Conservation (phyloP, 2,329 filamentous ascomycete species). For the Curvularia spicifera region DNA sequence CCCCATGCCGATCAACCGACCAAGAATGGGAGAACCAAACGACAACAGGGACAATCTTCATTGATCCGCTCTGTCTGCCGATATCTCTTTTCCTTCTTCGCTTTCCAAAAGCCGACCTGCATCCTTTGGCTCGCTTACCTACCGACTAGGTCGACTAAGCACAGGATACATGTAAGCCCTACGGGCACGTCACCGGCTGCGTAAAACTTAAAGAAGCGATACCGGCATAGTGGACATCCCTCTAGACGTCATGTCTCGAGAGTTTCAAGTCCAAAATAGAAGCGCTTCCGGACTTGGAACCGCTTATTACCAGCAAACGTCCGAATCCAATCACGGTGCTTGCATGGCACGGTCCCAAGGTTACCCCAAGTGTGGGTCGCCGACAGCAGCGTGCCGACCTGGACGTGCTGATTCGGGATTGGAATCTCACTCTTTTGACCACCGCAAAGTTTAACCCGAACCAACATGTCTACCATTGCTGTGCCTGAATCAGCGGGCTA, state of each 20-base stretch:
- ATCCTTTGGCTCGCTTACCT: neutral
- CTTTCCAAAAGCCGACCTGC: neutral
- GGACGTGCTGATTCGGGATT: neutral
- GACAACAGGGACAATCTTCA: neutral
- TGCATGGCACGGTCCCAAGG: neutral
- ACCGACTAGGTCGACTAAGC: neutral
- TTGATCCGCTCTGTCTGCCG: neutral
- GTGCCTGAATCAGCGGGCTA: neutral
- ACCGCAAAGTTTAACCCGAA: neutral
- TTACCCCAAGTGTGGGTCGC: neutral
- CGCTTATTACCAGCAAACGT: neutral
- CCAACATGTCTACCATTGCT: neutral
- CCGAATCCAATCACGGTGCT: neutral
- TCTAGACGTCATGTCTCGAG: neutral
- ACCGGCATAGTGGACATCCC: neutral
- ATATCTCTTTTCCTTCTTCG: neutral
- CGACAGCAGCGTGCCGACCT: neutral
- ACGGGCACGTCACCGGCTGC: neutral
- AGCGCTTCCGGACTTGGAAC: neutral
- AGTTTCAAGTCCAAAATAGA: conserved; percentile 11
- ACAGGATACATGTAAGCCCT: conserved; percentile 1
- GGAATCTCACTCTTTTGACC: neutral
- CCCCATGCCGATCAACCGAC: conserved; percentile 6
- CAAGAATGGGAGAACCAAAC: conserved; percentile 2
- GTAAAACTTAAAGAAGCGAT: conserved; percentile 2